Conservation (phyloP, 441 rosid genomes). For the Pelargonium australe region DNA sequence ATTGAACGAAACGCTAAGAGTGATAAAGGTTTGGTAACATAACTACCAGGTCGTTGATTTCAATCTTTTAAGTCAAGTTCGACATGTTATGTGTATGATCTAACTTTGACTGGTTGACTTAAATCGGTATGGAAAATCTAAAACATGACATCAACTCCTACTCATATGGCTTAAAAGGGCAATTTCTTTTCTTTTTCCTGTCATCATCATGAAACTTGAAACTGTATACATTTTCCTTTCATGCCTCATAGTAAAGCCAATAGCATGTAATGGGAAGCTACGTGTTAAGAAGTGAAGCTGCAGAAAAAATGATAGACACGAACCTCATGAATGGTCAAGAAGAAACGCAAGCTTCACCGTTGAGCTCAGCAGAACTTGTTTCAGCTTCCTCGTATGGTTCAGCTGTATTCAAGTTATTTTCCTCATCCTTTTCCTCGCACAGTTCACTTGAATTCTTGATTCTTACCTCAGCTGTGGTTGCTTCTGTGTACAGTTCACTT, state of each 20-base stretch:
- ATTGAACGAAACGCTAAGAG: too few species aligned
- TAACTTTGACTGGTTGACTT: too few species aligned
- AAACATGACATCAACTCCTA: too few species aligned
- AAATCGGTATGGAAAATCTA: too few species aligned
- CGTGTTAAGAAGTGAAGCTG: background rate
- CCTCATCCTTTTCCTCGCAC: conserved; percentile 3
- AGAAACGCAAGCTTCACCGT: background rate
- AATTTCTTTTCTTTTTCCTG: too few species aligned
- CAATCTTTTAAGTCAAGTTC: too few species aligned
- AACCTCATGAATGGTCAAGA: background rate
- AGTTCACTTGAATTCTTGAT: background rate
- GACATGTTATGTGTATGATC: too few species aligned
- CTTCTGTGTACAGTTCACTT: conserved; percentile 19
- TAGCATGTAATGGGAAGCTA: background rate
- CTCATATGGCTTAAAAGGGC: too few species aligned
- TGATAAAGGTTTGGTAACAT: too few species aligned
- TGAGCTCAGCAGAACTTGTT: background rate
- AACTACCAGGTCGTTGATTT: too few species aligned
- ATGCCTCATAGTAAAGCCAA: background rate
- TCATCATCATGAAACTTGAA: background rate
- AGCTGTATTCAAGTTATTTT: background rate
- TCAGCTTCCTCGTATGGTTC: background rate
- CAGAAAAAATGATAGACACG: background rate
- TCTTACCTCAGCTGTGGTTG: conserved; percentile 5
- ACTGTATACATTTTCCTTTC: background rate